phyloP scores from a whole-genome alignment of 176 grass and related monocot genomes.

The Avena eriantha region DNA sequence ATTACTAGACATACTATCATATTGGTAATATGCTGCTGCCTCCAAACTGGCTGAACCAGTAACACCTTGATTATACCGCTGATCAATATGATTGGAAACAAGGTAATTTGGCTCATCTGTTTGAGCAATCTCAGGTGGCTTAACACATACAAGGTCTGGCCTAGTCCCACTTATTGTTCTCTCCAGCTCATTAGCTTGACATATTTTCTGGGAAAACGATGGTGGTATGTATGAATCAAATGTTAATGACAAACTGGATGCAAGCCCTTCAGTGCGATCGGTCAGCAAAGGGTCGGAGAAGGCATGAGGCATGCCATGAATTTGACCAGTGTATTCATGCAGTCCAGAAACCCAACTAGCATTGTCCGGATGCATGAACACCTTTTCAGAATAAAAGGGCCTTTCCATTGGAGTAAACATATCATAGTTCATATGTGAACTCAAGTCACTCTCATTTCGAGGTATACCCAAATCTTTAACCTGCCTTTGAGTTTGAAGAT shows the following conservation, averaged over 20 bases:
- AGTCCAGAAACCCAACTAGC: constrained; percentile 31
- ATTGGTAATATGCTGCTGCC: constrained; percentile 38
- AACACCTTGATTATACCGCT: constrained; percentile 26
- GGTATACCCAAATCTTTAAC: constrained; percentile 41
- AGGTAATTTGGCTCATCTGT: constrained; percentile 38
- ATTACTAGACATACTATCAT: constrained; percentile 42
- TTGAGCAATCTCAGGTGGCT: constrained; percentile 41
- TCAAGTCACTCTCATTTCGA: constrained; percentile 53
- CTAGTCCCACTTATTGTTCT: constrained; percentile 38
- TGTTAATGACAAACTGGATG: constrained; percentile 54
- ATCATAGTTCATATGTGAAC: constrained; percentile 46
- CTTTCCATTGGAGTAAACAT: constrained; percentile 43
- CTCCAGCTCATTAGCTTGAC: constrained; percentile 48
- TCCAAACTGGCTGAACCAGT: constrained; percentile 22
- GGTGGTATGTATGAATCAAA: constrained; percentile 42
- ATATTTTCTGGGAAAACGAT: constrained; percentile 56
- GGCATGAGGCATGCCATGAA: constrained; percentile 63
- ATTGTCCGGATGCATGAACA: constrained; percentile 28
- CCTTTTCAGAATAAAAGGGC: constrained; percentile 63
- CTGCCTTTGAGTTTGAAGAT: constrained; percentile 47
- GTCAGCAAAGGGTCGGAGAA: constrained; percentile 73
- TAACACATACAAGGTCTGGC: constrained; percentile 38
- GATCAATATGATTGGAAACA: constrained; percentile 42
- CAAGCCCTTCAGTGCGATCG: constrained; percentile 30
- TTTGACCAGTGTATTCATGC: constrained; percentile 43